A percentile compares a stretch with the other conserved stretches of the same genome.
Conservation (phyloP, 352 stramenopile species). For the Blastocystis sp. region DNA sequence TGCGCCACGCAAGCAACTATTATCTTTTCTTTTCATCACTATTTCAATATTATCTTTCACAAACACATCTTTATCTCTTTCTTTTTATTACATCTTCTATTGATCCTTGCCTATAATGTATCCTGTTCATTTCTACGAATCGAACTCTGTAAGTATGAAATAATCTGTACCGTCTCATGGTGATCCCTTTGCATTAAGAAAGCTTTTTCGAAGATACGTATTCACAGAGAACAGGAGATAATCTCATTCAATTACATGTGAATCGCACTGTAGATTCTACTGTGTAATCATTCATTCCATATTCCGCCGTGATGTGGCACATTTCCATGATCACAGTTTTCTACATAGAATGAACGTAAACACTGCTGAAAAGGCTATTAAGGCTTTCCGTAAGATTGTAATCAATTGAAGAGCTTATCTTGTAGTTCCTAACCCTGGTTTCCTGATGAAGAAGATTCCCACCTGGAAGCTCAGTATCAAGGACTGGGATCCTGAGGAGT, state of each 20-base stretch:
- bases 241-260: too few relatives aligned
- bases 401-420: conserved; percentile 4
- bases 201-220: too few relatives aligned
- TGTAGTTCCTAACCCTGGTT: conserved; percentile 51
- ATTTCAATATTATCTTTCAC: too few relatives aligned
- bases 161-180: too few relatives aligned
- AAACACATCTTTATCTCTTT: too few relatives aligned
- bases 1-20: conserved; percentile 1
- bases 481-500: conserved; percentile 33
- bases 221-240: too few relatives aligned
- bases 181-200: too few relatives aligned
- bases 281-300: background rate
- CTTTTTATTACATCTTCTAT: too few relatives aligned
- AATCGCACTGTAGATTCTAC: too few relatives aligned
- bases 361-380: conserved; percentile 58
- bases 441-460: conserved; percentile 54
- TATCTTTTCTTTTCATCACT: background rate
- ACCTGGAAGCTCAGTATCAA: conserved; percentile 48
- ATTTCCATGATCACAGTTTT: background rate
- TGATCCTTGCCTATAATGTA: too few relatives aligned
- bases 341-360: conserved; percentile 18
- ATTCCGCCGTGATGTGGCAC: background rate
- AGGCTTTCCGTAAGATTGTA: conserved; percentile 41
- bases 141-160: too few relatives aligned
- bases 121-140: too few relatives aligned